These are phyloP conservation scores for Bremia lactucae DNA, from an alignment of 352 stramenopile genomes.

Conservation along the genomic window DNA sequence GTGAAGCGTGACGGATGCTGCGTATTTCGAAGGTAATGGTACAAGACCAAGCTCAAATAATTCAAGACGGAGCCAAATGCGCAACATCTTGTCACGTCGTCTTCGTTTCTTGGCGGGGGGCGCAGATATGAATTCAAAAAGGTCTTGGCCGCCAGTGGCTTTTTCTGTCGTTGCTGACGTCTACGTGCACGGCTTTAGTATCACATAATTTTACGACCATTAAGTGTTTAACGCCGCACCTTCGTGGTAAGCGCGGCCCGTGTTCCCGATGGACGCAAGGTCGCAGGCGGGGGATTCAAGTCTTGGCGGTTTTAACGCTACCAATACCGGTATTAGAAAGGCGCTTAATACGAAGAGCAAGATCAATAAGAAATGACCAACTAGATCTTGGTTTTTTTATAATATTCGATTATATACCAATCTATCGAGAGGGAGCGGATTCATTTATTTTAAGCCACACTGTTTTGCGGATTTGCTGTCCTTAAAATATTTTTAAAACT, in stretches of 20 bases:
- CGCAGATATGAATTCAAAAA: constrained; percentile 20
- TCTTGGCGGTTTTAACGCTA: constrained; percentile 6
- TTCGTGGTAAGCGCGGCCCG: constrained; percentile 22
- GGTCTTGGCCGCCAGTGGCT: constrained; percentile 20
- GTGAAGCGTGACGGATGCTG: constrained; percentile 42
- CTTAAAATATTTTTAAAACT: too few relatives aligned
- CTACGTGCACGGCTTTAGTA: constrained; percentile 20
- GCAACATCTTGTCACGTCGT: constrained; percentile 30
- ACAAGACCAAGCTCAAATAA: constrained; percentile 79
- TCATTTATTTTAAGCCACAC: too few relatives aligned
- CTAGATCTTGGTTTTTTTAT: too few relatives aligned
- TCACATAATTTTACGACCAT: constrained; percentile 10
- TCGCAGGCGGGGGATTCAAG: constrained; percentile 2
- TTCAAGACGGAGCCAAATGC: constrained; percentile 76
- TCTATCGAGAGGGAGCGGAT: too few relatives aligned
- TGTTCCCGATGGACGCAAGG: constrained; percentile 6
- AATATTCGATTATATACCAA: too few relatives aligned
- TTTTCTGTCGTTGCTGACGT: constrained; percentile 22
- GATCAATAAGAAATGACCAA: too few relatives aligned
- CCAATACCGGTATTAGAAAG: constrained; percentile 1
- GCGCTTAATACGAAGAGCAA: background rate
- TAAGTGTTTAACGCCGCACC: constrained; percentile 14
- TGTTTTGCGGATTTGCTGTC: too few relatives aligned
- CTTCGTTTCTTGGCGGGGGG: constrained; percentile 29
- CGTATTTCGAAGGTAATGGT: constrained; percentile 60